These are phyloP conservation scores for Tilletiaria anomala DNA, from an alignment of 1,284 basidiomycete species.

Conservation along the genomic window DNA sequence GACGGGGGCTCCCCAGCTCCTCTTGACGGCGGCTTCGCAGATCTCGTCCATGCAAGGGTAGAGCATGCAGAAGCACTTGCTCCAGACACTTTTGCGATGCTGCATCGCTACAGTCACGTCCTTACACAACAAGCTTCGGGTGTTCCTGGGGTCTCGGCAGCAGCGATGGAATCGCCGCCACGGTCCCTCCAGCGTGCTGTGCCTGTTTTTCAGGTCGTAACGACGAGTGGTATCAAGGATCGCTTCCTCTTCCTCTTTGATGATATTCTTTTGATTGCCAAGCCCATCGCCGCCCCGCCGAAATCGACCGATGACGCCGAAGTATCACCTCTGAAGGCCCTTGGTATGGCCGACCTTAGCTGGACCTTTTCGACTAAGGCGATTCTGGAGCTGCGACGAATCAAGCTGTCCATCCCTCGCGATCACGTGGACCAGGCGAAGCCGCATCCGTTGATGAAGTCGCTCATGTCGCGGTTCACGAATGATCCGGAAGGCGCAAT, in stretches of 20 bases:
- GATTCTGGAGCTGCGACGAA: constrained; percentile 17
- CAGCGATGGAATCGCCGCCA: neutral
- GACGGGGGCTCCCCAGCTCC: too few relatives aligned
- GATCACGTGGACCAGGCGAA: constrained; percentile 10
- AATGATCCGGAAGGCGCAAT: constrained; percentile 37
- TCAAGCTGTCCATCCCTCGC: constrained; percentile 13
- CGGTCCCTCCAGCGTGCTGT: neutral
- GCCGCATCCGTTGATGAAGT: constrained; percentile 16
- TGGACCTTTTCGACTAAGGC: constrained; percentile 28
- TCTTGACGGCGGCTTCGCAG: too few relatives aligned
- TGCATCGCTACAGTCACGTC: too few relatives aligned
- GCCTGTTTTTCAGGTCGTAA: neutral
- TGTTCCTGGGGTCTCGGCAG: too few relatives aligned
- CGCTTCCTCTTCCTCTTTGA: constrained; percentile 82
- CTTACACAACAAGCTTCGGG: too few relatives aligned
- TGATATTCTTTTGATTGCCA: constrained; percentile 72
- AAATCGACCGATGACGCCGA: neutral
- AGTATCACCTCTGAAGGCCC: constrained; percentile 3
- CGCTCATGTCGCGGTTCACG: constrained; percentile 60
- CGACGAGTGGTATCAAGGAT: neutral
- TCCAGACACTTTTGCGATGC: too few relatives aligned
- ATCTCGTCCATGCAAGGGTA: too few relatives aligned
- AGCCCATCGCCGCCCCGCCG: constrained; percentile 41
- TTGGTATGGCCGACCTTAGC: constrained; percentile 10
- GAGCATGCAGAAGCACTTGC: too few relatives aligned